phyloP scores from a whole-genome alignment of 2,329 filamentous ascomycete species.

The Venturia carpophila region DNA sequence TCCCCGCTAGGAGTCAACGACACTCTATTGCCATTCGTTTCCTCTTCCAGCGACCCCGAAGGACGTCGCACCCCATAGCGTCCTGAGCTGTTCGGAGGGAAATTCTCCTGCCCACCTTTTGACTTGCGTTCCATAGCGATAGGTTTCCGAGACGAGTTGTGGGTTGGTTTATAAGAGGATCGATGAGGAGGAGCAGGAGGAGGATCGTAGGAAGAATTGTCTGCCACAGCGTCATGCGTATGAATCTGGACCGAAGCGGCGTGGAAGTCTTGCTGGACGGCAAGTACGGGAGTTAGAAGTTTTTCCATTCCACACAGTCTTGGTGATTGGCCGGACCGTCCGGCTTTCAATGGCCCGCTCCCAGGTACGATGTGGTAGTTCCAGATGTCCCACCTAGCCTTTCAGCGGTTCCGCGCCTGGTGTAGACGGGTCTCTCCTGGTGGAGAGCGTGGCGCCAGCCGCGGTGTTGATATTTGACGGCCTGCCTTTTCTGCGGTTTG shows the following conservation, averaged over 20 bases:
- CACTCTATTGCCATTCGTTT: conserved; percentile 22
- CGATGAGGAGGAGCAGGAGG: conserved; percentile 11
- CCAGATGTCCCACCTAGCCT: background rate
- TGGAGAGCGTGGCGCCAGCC: background rate
- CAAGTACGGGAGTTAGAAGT: conserved; percentile 11
- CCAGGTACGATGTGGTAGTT: background rate
- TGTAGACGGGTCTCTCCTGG: background rate
- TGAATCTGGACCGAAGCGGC: background rate
- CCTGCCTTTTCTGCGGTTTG: background rate
- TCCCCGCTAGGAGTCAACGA: conserved; percentile 28
- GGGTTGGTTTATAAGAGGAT: background rate
- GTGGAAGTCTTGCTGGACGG: conserved; percentile 7
- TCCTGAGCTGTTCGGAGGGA: conserved; percentile 22
- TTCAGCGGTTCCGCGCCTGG: background rate
- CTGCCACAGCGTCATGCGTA: background rate
- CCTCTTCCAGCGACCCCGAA: conserved; percentile 28
- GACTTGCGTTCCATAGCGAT: conserved; percentile 9
- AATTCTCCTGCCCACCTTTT: conserved; percentile 23
- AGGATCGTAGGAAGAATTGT: background rate
- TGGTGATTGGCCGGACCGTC: conserved; percentile 6
- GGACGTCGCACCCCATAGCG: conserved; percentile 21
- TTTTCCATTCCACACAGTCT: conserved; percentile 6
- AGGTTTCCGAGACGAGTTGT: background rate
- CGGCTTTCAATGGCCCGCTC: background rate
- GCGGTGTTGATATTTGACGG: background rate